These are phyloP conservation scores for Musa beccarii DNA, from an alignment of 176 grass and related monocot species.

Conservation along the genomic window DNA sequence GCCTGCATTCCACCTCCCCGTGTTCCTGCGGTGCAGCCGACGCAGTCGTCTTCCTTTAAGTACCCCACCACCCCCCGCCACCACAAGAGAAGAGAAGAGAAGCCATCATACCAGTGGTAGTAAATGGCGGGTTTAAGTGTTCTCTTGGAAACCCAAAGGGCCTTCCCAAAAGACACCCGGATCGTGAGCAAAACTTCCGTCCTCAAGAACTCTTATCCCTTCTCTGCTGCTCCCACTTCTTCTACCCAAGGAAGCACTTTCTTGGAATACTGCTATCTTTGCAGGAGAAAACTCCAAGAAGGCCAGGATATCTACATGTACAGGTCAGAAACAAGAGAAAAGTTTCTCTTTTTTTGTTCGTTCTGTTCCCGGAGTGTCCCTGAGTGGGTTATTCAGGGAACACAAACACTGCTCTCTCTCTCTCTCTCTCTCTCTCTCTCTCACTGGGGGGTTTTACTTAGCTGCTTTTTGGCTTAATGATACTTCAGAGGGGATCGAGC, in stretches of 20 bases:
- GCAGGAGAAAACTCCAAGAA: conserved; percentile 27
- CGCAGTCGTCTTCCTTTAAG: background rate
- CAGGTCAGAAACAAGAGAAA: conserved; percentile 4
- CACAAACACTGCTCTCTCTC: too few species aligned
- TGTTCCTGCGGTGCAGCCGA: conserved; percentile 3
- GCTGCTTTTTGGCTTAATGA: background rate
- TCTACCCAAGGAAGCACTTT: conserved; percentile 3
- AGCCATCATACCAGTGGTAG: background rate
- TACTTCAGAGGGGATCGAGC: conserved; percentile 14
- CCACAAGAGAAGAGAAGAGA: background rate
- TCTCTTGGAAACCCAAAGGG: conserved; percentile 23
- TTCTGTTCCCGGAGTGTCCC: background rate
- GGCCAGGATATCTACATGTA: conserved; percentile 48
- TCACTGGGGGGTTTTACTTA: background rate
- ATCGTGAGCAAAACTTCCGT: conserved; percentile 28
- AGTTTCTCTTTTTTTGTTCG: background rate
- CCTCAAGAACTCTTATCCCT: conserved; percentile 8
- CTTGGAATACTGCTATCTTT: conserved; percentile 35
- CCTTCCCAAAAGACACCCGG: background rate
- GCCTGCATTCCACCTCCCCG: background rate
- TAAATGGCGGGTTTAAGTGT: conserved; percentile 27
- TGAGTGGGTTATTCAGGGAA: background rate
- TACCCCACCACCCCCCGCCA: background rate
- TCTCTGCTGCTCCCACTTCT: background rate
- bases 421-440: too few species aligned